Evolutionary conservation across 352 stramenopile species (phyloP), one percentile per base, ranked within the genome.

Genomic region (Pythium aquatile): DNA sequence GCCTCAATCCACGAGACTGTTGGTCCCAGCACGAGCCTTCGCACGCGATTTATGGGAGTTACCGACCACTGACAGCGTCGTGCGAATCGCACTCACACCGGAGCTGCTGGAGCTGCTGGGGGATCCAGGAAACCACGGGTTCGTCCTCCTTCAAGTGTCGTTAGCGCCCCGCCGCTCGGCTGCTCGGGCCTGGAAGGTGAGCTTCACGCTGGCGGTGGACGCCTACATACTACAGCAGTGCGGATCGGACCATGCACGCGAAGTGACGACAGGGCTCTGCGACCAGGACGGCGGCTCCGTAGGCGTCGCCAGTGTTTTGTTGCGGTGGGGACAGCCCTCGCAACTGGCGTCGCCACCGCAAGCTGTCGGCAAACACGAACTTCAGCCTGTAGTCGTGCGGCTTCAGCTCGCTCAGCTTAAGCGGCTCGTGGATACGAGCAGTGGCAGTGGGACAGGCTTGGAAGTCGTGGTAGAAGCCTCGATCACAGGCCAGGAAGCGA

Each of bases 91-190:
- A 13, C 55, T 69, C 14, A 58, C 61, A 5, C 61, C 30, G 2
- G 61, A 51, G 53, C 61, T 67, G 20, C 11, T 67, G 20, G 26
- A 14, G n/a, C 7, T 5, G 37, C 8, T 17, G 0, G 29, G 14
- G 9, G 1, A 59, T 28, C 2, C 20, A 17, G n/a, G 26, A n/a
- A 14, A 20, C 16, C 9, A 10, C 20, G 3, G 16, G 16, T 26
- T 69, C 24, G 9, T 70, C 16, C 16, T 70, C n/a, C 17, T 66
- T 9, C 11, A 37, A 0, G 56, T 52, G 20, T 61, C 58, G n/a
- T 40, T 66, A 13, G 11, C 26, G n/a, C 58, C 64, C 2, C 57
- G 56, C 1, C 63, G 58, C 14, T 29, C 30, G 7, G 20, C 7
- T 13, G 13, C 10, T 14, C 10, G 10, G 1, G 20, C 49, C 5